phyloP scores from a whole-genome alignment of 176 grass and related monocot species.

The Oryza rufipogon region DNA sequence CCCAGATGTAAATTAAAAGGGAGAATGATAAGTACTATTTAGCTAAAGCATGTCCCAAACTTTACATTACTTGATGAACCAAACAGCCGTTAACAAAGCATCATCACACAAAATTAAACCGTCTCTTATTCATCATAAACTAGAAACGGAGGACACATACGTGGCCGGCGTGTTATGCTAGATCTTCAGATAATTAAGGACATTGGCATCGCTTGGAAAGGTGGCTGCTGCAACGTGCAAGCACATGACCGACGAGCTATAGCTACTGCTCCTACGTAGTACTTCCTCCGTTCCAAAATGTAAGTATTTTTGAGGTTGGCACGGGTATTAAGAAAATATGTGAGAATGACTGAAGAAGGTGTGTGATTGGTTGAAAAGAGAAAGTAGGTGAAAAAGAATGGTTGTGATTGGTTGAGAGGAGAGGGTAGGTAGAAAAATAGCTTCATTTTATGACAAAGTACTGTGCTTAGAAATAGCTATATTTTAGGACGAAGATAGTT shows the following conservation, averaged over 20 bases:
- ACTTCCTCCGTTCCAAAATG: no score
- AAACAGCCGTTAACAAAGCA: slow-evolving; percentile 26
- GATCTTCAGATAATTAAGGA: slow-evolving; percentile 47
- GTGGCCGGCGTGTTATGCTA: not conserved
- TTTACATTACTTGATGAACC: slow-evolving; percentile 8
- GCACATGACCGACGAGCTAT: slow-evolving; percentile 39
- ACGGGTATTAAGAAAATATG: no score
- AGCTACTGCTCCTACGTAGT: not conserved
- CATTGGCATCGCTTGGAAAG: slow-evolving; percentile 40
- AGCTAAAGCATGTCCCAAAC: not conserved
- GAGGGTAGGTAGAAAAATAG: no score
- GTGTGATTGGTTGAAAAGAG: no score
- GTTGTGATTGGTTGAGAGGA: no score
- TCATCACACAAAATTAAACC: not conserved
- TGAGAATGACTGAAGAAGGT: no score
- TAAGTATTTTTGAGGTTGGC: no score
- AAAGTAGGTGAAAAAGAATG: no score
- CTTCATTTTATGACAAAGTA: no score
- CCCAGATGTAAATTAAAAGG: not conserved
- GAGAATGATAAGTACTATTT: not conserved
- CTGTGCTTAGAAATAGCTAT: no score
- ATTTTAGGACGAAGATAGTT: no score
- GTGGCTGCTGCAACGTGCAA: slow-evolving; percentile 33
- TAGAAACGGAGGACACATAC: not conserved
- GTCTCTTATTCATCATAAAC: not conserved